Evolutionary conservation across 2,329 filamentous ascomycete genomes (phyloP).

Genomic region (Fusarium chlamydosporum): DNA sequence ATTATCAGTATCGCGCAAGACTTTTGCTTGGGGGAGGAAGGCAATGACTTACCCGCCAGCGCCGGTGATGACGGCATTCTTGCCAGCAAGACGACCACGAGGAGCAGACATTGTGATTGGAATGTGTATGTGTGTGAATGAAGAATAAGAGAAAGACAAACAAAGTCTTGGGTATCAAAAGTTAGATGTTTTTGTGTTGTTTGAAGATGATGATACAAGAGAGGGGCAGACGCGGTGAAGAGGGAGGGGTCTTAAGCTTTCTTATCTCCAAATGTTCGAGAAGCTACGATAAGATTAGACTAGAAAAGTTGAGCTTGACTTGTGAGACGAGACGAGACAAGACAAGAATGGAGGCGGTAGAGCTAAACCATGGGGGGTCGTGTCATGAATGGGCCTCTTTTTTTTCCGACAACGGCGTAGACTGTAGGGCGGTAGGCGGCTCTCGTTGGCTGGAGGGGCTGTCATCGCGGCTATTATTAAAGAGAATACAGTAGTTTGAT

Average conservation of each 20-base stretch:
- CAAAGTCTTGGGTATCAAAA: slow-evolving; percentile 20
- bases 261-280: slow-evolving; percentile 29
- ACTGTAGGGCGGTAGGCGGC: slow-evolving; percentile 27
- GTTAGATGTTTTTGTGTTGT: not conserved
- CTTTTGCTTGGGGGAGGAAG: not conserved
- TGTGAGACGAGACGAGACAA: not conserved
- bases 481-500: slow-evolving; percentile 28
- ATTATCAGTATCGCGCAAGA: slow-evolving; percentile 13
- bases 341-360: slow-evolving; percentile 7
- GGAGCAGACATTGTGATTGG: slow-evolving; percentile 39
- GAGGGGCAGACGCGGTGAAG: slow-evolving; percentile 11
- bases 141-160: not conserved
- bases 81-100: slow-evolving; percentile 68
- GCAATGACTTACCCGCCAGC: slow-evolving; percentile 79
- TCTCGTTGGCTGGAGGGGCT: slow-evolving; percentile 14
- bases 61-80: slow-evolving; percentile 82
- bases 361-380: not conserved
- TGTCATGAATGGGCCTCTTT: slow-evolving; percentile 16
- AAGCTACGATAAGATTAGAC: slow-evolving; percentile 39
- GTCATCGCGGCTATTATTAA: slow-evolving; percentile 42
- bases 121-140: slow-evolving; percentile 39
- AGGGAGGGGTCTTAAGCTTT: slow-evolving; percentile 29
- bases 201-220: slow-evolving; percentile 19
- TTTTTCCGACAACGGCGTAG: slow-evolving; percentile 37
- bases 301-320: slow-evolving; percentile 3